Base-by-base conservation (phyloP, 306 rosid species). In the Citrullus mucosospermus region DNA sequence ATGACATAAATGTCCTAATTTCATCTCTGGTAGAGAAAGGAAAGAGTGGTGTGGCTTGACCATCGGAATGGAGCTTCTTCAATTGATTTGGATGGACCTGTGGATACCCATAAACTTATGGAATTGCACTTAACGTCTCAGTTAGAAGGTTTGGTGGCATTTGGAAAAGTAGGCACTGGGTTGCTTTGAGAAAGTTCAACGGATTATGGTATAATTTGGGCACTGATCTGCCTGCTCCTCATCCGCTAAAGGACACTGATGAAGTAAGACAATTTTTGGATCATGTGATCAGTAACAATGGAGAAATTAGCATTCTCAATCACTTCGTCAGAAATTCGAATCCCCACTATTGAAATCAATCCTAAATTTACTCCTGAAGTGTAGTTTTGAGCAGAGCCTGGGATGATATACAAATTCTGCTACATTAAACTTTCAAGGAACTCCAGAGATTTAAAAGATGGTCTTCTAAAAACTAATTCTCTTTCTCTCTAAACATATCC, bases 121-220 rank as follows among this genome's bases (percentile, higher is more conserved):
- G 98, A 68, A 82, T 96, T 76, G 87, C 92, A 50, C 87, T 92
- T 68, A 96, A 96, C 83, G 85, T 90, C 78, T 11, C 86, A 0
- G 96, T 87, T 67, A 88, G 58, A 46, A 90, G 88, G 84, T 85
- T 83, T 86, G 90, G 75, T 62, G 98, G 98, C 87, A 50, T 96
- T 28, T 92, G 98, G 97, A 92, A 50, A 78, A 74, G 90, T 84
- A 88, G 97, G 81, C 99, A 92, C 72, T 96, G 98, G 99, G 69
- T 92, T 75, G 55, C 97, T 6, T 61, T 92, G 86, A 91, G 90
- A 90, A 90, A 84, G 86, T 75, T 92, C 69, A 77, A 78, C 48
- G 93, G 89, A 60, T 83, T 78, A 76, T 88, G 98, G 98, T 91
- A 85, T 79, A 91, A 92, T 83, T 88, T 96, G 89, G 99, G 92